phyloP scores from a whole-genome alignment of 177 flowering plant species.

The Vitis hybrid region DNA sequence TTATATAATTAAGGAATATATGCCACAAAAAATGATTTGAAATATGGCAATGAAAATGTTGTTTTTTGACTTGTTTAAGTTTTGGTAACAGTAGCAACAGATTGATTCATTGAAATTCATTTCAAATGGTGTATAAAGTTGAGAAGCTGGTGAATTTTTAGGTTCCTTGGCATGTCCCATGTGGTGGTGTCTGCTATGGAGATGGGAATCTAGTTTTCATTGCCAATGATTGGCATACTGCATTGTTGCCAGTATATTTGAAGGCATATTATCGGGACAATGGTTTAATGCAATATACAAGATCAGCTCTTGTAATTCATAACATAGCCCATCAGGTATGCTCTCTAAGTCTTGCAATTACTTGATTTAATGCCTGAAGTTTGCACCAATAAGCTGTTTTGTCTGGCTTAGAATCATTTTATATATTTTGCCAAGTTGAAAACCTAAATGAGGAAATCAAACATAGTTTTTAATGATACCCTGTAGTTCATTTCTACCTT shows the following conservation, averaged over 20 bases:
- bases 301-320: slow-evolving; percentile 89
- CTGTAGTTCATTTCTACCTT: too few species aligned
- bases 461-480: not conserved
- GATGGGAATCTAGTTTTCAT: slow-evolving; percentile 94
- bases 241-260: slow-evolving; percentile 86
- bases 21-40: not conserved
- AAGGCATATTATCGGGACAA: slow-evolving; percentile 93
- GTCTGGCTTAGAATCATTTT: not conserved
- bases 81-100: too few species aligned
- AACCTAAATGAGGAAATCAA: not conserved
- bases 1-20: not conserved
- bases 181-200: slow-evolving; percentile 96
- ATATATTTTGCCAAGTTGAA: not conserved
- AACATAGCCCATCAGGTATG: slow-evolving; percentile 98
- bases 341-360: not conserved
- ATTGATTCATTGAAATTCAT: not conserved
- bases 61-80: too few species aligned
- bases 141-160: slow-evolving; percentile 28
- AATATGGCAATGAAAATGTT: not conserved
- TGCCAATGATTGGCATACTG: slow-evolving; percentile 99
- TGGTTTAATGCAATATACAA: slow-evolving; percentile 77
- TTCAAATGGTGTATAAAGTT: not conserved
- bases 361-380: too few species aligned
- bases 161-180: slow-evolving; percentile 97
- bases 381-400: not conserved